Base-by-base conservation (phyloP, 805 yeast species). In the Lipomyces yamadae region DNA sequence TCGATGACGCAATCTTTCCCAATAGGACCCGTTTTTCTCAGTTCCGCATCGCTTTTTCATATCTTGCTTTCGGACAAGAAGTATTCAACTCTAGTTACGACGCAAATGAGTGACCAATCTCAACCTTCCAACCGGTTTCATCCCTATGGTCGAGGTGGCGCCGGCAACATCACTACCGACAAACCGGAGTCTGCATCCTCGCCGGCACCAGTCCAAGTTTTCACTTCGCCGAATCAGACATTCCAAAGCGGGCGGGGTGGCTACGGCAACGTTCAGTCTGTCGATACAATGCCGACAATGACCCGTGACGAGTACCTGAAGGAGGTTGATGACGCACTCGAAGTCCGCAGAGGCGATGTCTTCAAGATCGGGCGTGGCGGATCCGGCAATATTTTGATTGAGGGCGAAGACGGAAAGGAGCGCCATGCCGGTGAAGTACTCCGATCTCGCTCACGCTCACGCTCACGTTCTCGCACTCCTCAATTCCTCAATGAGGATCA, bases 221-320 rank as follows among this genome's bases (percentile, higher is more conserved):
- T 77, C 59, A 61, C 75, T 5, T 74, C 78, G 29, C 80, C 81
- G 8, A 60, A 48, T 13, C 75, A 78, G 66, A 71, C 72, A 15
- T 78, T 77, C 70, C 72, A 74, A 33, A 72, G 78, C 33, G 81
- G 81, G 35, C 73, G 81, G 32, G 81, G 81, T n/a, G 81, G 81
- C 53, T 77, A 73, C 53, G 81, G 81, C 13, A 78, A 78, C 72
- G 72, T 73, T 29, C 73, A 76, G 33, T 72, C 76, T 3, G 75
- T 78, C 30, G 62, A 71, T 30, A 69, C 75, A 39, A 70, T 76
- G 72, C 68, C 72, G 34, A 60, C 74, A 29, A 61, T 67, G 71
- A 66, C 79, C 3, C 78, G 79, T 2, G 72, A 74, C 24, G 77
- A 78, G 68, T 76, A 77, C 55, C 71, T 78, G 13, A 57, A 71